Percentiles rank a stretch among this genome's conserved stretches.
Conservation (phyloP, 1,284 basidiomycete species). For the Trichosporon sp. region DNA sequence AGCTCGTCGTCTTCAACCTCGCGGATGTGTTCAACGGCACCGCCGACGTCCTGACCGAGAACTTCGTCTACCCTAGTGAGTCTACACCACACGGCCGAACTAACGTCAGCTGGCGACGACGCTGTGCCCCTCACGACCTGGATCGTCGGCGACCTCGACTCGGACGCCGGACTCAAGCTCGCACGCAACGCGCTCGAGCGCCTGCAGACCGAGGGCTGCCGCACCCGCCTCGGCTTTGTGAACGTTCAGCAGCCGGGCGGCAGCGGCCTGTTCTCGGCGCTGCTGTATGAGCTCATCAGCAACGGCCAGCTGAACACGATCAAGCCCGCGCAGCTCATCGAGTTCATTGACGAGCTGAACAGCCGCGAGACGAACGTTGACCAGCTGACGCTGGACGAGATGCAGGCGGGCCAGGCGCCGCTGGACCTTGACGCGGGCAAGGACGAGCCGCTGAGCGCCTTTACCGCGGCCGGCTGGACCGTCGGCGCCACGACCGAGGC, state of each 20-base stretch:
- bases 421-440: background rate
- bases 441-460: conserved; percentile 12
- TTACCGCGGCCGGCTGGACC: conserved; percentile 26
- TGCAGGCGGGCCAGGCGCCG: background rate
- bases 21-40: conserved; percentile 33
- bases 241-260: conserved; percentile 28
- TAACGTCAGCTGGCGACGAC: conserved; percentile 24
- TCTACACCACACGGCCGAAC: background rate
- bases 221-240: conserved; percentile 49
- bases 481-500: conserved; percentile 31
- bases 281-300: conserved; percentile 39
- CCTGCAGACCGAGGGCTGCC: conserved; percentile 42
- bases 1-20: conserved; percentile 29
- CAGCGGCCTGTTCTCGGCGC: conserved; percentile 31
- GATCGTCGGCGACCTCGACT: conserved; percentile 76
- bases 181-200: conserved; percentile 62
- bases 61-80: conserved; percentile 64
- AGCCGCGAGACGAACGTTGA: conserved; percentile 13
- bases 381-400: conserved; percentile 20
- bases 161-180: conserved; percentile 56
- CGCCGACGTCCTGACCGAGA: conserved; percentile 31
- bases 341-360: conserved; percentile 35
- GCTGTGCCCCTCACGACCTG: conserved; percentile 56
- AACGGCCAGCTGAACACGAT: conserved; percentile 25
- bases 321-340: conserved; percentile 32